These are phyloP conservation scores for Oryza rufipogon DNA, from an alignment of 176 grass and related monocot species.

Conservation along the genomic window DNA sequence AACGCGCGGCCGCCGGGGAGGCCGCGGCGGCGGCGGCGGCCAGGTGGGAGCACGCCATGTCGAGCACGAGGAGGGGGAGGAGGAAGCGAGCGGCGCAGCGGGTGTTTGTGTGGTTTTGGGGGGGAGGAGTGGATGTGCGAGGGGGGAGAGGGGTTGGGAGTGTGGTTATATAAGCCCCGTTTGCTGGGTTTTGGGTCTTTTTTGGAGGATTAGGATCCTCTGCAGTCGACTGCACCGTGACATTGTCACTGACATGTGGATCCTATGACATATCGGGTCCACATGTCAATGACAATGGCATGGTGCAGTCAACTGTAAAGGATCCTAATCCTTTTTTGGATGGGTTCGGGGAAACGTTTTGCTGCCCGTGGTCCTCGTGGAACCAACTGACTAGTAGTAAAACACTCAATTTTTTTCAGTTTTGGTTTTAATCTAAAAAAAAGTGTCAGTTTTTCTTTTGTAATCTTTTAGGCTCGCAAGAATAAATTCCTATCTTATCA, in stretches of 20 bases:
- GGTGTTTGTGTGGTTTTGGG: background rate
- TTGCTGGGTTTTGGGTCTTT: background rate
- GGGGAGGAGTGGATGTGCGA: background rate
- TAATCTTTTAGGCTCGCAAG: too few relatives aligned
- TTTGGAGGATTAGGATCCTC: too few relatives aligned
- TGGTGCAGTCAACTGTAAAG: too few relatives aligned
- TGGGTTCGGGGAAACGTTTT: background rate
- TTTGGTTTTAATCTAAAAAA: too few relatives aligned
- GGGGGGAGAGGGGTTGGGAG: background rate
- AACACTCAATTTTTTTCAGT: background rate
- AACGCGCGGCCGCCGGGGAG: background rate
- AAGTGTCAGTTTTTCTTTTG: too few relatives aligned
- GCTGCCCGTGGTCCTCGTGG: background rate
- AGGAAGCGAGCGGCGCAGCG: background rate
- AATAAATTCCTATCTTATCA: too few relatives aligned
- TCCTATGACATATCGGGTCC: too few relatives aligned
- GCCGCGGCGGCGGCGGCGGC: conserved; percentile 16
- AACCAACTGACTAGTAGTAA: background rate
- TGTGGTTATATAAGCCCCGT: background rate
- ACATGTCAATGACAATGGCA: too few relatives aligned
- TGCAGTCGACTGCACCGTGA: too few relatives aligned
- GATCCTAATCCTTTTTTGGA: background rate
- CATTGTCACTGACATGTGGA: too few relatives aligned
- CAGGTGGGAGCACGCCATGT: conserved; percentile 45
- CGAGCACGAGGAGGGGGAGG: background rate